A percentile compares a stretch with the other conserved stretches of the same genome.
phyloP scores from a whole-genome alignment of 169 alveolate genomes.

The Cyclospora cayetanensis region DNA sequence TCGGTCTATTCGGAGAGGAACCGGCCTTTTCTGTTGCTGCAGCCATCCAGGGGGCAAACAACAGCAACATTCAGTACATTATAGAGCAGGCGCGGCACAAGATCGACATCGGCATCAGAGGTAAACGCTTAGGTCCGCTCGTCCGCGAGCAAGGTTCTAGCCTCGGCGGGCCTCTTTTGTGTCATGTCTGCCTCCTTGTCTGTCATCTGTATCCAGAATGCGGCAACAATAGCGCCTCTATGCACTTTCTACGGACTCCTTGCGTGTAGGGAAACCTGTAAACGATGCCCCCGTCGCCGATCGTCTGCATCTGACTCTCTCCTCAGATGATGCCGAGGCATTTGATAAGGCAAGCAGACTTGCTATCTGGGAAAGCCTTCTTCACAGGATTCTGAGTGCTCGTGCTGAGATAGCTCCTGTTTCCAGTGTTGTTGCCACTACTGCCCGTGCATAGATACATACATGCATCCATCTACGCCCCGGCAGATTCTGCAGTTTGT shows the following conservation, averaged over 20 bases:
- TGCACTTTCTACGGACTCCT: not conserved
- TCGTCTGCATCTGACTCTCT: conserved; percentile 81
- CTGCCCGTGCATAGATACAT: not conserved
- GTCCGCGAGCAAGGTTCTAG: no score
- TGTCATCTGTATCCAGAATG: not conserved
- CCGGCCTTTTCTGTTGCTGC: conserved; percentile 85
- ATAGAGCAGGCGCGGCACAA: conserved; percentile 80
- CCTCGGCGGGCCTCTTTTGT: no score
- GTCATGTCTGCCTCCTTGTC: not conserved
- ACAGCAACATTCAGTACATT: conserved; percentile 82
- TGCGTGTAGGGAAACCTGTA: conserved; percentile 74
- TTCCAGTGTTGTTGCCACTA: not conserved
- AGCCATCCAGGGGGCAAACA: conserved; percentile 80
- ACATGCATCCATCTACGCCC: not conserved
- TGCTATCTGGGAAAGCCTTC: not conserved
- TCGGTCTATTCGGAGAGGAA: conserved; percentile 84
- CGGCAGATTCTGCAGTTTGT: not conserved
- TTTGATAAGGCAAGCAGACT: conserved; percentile 73
- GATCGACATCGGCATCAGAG: conserved; percentile 82
- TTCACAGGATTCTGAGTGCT: not conserved
- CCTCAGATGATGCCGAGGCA: conserved; percentile 77
- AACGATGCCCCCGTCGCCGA: conserved; percentile 85
- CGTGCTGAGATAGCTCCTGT: not conserved
- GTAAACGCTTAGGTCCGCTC: no score
- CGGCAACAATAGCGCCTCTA: not conserved